A percentile compares a stretch with the other conserved stretches of the same genome.
Evolutionary conservation across 2,329 filamentous ascomycete species (phyloP).

Genomic region (Aspergillus luchuensis): DNA sequence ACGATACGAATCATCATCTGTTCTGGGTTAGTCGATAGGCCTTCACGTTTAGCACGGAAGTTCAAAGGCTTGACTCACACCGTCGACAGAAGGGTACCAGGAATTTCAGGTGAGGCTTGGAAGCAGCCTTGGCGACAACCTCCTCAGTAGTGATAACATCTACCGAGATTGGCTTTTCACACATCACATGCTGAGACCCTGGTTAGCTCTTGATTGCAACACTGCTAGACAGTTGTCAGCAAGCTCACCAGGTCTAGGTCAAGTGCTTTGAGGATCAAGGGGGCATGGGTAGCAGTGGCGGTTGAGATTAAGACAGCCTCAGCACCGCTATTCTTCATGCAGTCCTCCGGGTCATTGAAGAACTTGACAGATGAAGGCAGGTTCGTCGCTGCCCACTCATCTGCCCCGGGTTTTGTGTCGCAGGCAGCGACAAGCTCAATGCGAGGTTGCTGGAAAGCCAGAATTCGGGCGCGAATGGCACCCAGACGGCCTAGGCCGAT

Average conservation of each 20-base stretch:
- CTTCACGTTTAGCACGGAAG: not conserved
- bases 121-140: constrained; percentile 12
- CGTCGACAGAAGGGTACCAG: constrained; percentile 13
- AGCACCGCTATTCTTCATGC: constrained; percentile 9
- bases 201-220: too few relatives aligned
- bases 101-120: constrained; percentile 13
- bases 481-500: constrained; percentile 15
- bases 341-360: constrained; percentile 8
- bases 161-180: constrained; percentile 15
- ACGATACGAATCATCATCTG: constrained; percentile 14
- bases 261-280: constrained; percentile 5
- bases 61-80: not conserved
- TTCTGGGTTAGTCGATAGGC: not conserved
- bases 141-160: constrained; percentile 12
- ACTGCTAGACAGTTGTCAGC: too few relatives aligned
- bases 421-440: constrained; percentile 39
- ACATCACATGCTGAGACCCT: constrained; percentile 17
- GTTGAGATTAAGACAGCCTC: constrained; percentile 14
- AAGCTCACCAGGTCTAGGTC: constrained; percentile 3
- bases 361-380: constrained; percentile 5
- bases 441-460: constrained; percentile 39
- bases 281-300: constrained; percentile 12
- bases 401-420: constrained; percentile 36
- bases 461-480: constrained; percentile 34
- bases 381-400: constrained; percentile 36